Percentiles rank a stretch among this genome's conserved stretches.
Conservation (phyloP, 176 grass and related monocot species). For the barley (Hordeum vulgare) region DNA sequence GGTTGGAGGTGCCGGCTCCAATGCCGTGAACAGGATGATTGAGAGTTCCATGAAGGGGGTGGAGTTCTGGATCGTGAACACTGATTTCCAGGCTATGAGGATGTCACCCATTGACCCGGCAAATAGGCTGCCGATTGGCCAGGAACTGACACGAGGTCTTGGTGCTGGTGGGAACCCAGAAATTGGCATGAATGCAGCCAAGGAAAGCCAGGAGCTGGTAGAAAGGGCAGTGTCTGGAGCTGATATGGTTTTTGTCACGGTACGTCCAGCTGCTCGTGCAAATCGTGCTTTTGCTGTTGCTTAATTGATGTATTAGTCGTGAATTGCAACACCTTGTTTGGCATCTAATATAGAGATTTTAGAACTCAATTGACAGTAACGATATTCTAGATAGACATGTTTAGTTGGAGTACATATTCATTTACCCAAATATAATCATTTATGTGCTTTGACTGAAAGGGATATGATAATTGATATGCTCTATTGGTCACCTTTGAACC, state of each 20-base stretch:
- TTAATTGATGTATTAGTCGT: not conserved
- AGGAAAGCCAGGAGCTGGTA: conserved; percentile 64
- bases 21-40: conserved; percentile 87
- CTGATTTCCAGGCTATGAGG: conserved; percentile 83
- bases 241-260: conserved; percentile 88
- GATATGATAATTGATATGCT: not conserved
- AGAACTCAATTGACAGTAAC: not conserved
- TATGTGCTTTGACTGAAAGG: not conserved
- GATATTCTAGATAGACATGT: not conserved
- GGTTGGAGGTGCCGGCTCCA: conserved; percentile 77
- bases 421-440: not conserved
- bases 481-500: not conserved
- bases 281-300: not conserved
- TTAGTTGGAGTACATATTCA: not conserved
- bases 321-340: not conserved
- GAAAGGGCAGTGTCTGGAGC: conserved; percentile 59
- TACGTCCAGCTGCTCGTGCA: conserved; percentile 15
- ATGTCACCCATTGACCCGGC: conserved; percentile 59
- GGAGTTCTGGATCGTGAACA: conserved; percentile 87
- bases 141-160: conserved; percentile 72
- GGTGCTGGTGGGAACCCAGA: conserved; percentile 84
- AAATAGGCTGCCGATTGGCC: conserved; percentile 65
- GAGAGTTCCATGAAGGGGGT: conserved; percentile 75
- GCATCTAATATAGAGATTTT: not conserved
- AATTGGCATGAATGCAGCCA: conserved; percentile 79